Evolutionary conservation across 768 basidiomycete species (phyloP).

Genomic region (Lenzites betulinus): DNA sequence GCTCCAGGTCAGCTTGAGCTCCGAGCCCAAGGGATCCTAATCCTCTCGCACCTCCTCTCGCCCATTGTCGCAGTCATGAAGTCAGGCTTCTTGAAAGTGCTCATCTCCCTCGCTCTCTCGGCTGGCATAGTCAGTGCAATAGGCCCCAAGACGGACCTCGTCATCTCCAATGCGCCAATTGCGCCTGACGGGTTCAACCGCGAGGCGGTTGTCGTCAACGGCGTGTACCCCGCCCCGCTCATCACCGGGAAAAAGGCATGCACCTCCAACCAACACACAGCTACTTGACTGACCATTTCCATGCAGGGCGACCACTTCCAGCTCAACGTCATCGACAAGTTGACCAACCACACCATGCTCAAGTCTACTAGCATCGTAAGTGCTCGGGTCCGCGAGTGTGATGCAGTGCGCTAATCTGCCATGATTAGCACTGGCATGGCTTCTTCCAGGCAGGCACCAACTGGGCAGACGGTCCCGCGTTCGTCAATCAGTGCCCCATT

Average conservation of each 20-base stretch:
- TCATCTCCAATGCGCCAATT: conserved; percentile 1
- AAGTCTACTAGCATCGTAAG: conserved; percentile 10
- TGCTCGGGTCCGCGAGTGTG: not conserved
- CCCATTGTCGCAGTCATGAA: not conserved
- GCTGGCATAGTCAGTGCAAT: not conserved
- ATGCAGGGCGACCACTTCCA: conserved; percentile 28
- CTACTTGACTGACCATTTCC: not conserved
- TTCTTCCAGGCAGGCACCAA: conserved; percentile 43
- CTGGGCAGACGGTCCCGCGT: conserved; percentile 46
- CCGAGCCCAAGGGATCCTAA: not conserved
- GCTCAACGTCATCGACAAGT: conserved; percentile 16
- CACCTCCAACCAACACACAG: too few relatives aligned
- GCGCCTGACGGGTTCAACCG: conserved; percentile 11
- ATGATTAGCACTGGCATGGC: conserved; percentile 43
- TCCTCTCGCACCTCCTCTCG: not conserved
- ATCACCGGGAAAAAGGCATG: conserved; percentile 17
- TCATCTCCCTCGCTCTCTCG: not conserved
- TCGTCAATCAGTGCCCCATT: conserved; percentile 42
- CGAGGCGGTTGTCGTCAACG: conserved; percentile 16
- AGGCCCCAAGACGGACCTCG: not conserved
- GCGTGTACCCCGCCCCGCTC: conserved; percentile 14
- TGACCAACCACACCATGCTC: conserved; percentile 10
- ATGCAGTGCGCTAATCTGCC: not conserved
- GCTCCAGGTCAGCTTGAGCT: not conserved
- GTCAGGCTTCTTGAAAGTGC: not conserved